Conservation (phyloP, 2,329 filamentous ascomycete species). For the Penicillium paneum region DNA sequence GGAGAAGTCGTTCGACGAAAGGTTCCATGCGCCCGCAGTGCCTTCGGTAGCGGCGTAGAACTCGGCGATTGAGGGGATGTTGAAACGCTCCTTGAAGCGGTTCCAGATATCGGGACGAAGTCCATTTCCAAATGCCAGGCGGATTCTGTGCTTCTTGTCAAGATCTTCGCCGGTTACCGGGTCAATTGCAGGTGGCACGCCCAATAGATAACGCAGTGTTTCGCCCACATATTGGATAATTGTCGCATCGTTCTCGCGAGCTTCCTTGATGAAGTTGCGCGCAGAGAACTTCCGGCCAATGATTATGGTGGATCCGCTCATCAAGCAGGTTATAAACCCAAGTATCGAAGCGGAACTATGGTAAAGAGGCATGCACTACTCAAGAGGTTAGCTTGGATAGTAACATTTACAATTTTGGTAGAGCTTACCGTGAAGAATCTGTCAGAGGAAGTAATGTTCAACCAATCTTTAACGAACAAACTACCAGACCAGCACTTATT, state of each 20-base stretch:
- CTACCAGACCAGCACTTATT: constrained; percentile 58
- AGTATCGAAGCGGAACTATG: constrained; percentile 75
- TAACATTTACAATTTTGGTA: not conserved
- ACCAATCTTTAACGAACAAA: constrained; percentile 54
- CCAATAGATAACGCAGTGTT: constrained; percentile 76
- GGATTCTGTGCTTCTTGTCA: constrained; percentile 71
- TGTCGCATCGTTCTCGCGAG: constrained; percentile 67
- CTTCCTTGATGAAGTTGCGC: constrained; percentile 72
- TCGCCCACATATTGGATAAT: constrained; percentile 86
- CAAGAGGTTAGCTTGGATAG: constrained; percentile 4
- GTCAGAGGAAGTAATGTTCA: constrained; percentile 60
- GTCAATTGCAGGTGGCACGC: constrained; percentile 61
- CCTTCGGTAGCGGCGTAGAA: constrained; percentile 81
- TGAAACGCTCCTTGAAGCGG: constrained; percentile 75
- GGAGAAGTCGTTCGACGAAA: constrained; percentile 67
- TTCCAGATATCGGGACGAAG: constrained; percentile 84
- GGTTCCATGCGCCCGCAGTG: constrained; percentile 66
- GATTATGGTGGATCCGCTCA: constrained; percentile 63
- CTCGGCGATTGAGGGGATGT: constrained; percentile 68
- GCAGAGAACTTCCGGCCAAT: constrained; percentile 77
- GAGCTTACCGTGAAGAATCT: constrained; percentile 67
- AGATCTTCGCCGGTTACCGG: constrained; percentile 63
- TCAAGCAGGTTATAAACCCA: constrained; percentile 61
- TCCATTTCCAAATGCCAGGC: constrained; percentile 77
- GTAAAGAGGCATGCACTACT: constrained; percentile 80